Evolutionary conservation across 2,329 filamentous ascomycete species (phyloP).

Genomic region (Rugonectria rugulosa): DNA sequence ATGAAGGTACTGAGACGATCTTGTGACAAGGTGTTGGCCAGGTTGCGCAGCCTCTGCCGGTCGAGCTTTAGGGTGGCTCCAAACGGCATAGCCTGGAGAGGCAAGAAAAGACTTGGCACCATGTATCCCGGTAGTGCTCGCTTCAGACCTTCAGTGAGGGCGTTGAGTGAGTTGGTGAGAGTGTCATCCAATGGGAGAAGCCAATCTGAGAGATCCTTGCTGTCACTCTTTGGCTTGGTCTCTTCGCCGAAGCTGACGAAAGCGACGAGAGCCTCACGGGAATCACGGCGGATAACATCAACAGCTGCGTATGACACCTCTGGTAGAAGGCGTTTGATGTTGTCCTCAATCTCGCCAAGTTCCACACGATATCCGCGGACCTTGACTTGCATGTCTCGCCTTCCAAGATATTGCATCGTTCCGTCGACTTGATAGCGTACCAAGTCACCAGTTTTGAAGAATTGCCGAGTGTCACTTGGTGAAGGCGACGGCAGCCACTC

Average conservation of each 20-base stretch:
- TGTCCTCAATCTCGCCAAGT: conserved; percentile 42
- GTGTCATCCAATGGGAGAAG: not conserved
- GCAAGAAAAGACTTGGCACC: not conserved
- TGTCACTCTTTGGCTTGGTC: not conserved
- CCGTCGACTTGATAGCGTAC: too few relatives aligned
- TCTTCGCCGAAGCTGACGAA: conserved; percentile 4
- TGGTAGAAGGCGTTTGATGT: conserved; percentile 4
- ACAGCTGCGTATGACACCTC: conserved; percentile 4
- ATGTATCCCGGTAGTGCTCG: not conserved
- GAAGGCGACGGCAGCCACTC: not conserved
- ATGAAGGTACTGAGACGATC: not conserved
- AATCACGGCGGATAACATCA: conserved; percentile 8
- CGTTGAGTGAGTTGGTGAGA: not conserved
- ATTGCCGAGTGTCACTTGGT: not conserved
- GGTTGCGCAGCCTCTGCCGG: not conserved
- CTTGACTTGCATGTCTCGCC: too few relatives aligned
- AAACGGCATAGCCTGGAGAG: not conserved
- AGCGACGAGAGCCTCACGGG: not conserved
- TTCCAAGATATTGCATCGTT: too few relatives aligned
- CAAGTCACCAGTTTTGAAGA: conserved; percentile 59
- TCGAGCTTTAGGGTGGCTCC: conserved; percentile 15
- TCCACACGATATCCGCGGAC: conserved; percentile 66
- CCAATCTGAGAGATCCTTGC: not conserved
- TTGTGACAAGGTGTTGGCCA: conserved; percentile 2
- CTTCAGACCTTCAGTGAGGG: not conserved